Evolutionary conservation across 768 basidiomycete species (phyloP), one percentile per base, ranked within the genome.

Genomic region (Trametes villosa): DNA sequence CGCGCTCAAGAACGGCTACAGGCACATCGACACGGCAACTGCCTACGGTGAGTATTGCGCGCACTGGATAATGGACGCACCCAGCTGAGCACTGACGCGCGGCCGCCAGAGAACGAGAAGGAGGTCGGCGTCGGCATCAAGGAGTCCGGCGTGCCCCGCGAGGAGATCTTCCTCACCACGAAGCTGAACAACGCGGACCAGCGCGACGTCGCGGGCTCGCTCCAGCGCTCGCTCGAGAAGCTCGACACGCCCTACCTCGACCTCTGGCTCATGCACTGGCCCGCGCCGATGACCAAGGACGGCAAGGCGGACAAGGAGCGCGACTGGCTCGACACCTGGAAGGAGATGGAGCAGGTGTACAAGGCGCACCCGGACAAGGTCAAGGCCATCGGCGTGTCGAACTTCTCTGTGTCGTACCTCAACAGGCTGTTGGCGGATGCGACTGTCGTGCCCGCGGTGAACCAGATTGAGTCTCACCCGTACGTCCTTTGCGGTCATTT

Each of bases 221-320:
- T 96, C 29, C 80, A 88, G 60, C 74, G 74, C 30, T 89, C 90
- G n/a, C 81, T 96, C 57, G 75, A 79, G 66, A 78, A 80, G 54
- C 85, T 96, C 47, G 85, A 83, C 30, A 88, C 86, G 1, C 78
- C 85, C 49, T 95, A 95, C 71, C 78, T 95, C 47, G 91, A 95
- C 69, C 83, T 94, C 26, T 94, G 88, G 83, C 77, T 91, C 59
- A 85, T 92, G 82, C 90, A 92, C 74, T 92, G 90, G 91, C 92
- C 92, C 15, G 84, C 88, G 20, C 87, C 91, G 33, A 84, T 91
- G 84, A 83, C 81, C 12, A 65, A 67, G 42, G 84, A 83, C 59
- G 78, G 78, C 51, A 76, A 78, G 58, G 77, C 86, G 8, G 84
- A 89, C 67, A 82, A 78, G 67, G 76, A 70, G 18, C 73, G 77